phyloP scores from a whole-genome alignment of 108 stramenopile species.

The Nitzschia sp. region DNA sequence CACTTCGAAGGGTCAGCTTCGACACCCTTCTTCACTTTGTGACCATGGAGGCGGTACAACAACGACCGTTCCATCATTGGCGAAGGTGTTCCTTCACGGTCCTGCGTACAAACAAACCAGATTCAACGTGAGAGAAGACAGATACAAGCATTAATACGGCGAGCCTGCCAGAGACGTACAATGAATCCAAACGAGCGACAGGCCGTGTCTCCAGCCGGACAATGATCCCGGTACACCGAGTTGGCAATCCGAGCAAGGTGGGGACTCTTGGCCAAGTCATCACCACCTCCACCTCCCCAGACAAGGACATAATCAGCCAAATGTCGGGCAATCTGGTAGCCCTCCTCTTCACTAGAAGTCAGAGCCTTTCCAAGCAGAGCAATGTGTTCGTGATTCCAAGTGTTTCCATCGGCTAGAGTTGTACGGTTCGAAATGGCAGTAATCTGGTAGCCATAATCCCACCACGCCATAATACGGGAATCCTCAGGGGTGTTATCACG shows the following conservation, averaged over 20 bases:
- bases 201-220: conserved; percentile 87
- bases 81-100: conserved; percentile 87
- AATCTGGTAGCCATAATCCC: conserved; percentile 96
- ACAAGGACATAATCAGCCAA: conserved; percentile 95
- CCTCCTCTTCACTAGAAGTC: conserved; percentile 86
- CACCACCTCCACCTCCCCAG: conserved; percentile 93
- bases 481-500: conserved; percentile 95
- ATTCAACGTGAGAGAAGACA: conserved; percentile 3
- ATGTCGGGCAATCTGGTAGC: conserved; percentile 91
- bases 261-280: conserved; percentile 95
- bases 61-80: conserved; percentile 88
- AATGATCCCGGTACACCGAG: conserved; percentile 95
- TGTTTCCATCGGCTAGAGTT: conserved; percentile 97
- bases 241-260: conserved; percentile 97
- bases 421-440: conserved; percentile 95
- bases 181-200: conserved; percentile 87
- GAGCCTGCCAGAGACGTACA: conserved; percentile 32
- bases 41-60: conserved; percentile 88
- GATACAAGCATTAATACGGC: not conserved
- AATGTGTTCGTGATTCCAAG: conserved; percentile 99
- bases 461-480: conserved; percentile 95
- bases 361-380: conserved; percentile 93
- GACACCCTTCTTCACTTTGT: conserved; percentile 76
- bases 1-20: conserved; percentile 70
- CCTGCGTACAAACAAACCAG: conserved; percentile 42